A percentile compares a stretch with the other conserved stretches of the same genome.
Conservation (phyloP, 768 basidiomycete species). For the Cystobasidium onofrii region DNA sequence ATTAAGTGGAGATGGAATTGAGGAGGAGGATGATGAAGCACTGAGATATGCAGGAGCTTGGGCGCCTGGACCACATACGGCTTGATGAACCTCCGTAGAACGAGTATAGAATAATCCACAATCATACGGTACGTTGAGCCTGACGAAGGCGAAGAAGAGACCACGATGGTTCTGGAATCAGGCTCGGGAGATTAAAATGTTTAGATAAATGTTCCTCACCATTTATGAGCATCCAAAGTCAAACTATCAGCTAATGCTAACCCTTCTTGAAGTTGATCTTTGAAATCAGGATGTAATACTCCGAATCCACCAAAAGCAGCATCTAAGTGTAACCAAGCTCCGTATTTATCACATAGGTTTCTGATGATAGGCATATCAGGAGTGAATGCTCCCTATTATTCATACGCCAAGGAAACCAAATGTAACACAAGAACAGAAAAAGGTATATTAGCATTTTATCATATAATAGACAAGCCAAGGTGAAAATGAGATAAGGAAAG, state of each 20-base stretch:
- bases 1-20: constrained; percentile 45
- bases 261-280: constrained; percentile 40
- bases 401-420: too few relatives aligned
- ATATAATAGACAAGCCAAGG: too few relatives aligned
- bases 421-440: too few relatives aligned
- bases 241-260: constrained; percentile 48
- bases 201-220: too few relatives aligned
- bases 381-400: constrained; percentile 45
- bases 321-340: constrained; percentile 50
- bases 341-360: constrained; percentile 45
- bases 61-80: constrained; percentile 45
- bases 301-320: constrained; percentile 51
- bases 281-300: constrained; percentile 45
- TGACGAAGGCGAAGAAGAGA: constrained; percentile 36
- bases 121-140: constrained; percentile 49
- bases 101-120: constrained; percentile 49
- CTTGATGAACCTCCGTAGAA: constrained; percentile 37
- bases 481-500: too few relatives aligned
- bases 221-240: constrained; percentile 47
- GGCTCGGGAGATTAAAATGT: too few relatives aligned
- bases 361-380: constrained; percentile 43
- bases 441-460: too few relatives aligned
- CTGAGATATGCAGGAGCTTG: constrained; percentile 47
- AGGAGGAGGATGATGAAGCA: background rate
- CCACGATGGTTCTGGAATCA: too few relatives aligned